Conservation (phyloP, 805 yeast genomes). For the Blastobotrys attinorum region DNA sequence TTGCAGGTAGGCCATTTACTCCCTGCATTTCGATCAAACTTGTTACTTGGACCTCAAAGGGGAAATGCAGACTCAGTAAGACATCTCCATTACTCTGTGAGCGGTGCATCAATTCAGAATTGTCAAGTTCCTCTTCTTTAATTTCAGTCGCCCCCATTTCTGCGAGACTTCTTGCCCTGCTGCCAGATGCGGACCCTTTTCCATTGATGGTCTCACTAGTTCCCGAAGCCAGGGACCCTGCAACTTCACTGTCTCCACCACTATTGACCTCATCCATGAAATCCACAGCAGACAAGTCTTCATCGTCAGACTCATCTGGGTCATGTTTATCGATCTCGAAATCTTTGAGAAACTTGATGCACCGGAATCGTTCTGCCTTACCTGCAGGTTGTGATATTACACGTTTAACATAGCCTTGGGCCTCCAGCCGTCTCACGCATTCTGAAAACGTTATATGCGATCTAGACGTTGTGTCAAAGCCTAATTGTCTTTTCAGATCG, state of each 20-base stretch:
- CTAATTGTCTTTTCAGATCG: slow-evolving; percentile 34
- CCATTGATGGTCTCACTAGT: background rate
- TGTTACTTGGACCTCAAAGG: slow-evolving; percentile 57
- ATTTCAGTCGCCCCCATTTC: too few species aligned
- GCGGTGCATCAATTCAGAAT: background rate
- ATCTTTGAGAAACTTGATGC: slow-evolving; percentile 29
- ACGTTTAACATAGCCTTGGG: slow-evolving; percentile 22
- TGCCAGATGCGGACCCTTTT: too few species aligned
- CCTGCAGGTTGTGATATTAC: slow-evolving; percentile 30
- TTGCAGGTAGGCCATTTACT: slow-evolving; percentile 49
- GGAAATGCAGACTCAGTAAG: slow-evolving; percentile 46
- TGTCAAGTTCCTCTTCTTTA: too few species aligned
- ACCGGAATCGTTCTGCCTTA: slow-evolving; percentile 26
- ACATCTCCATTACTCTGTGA: slow-evolving; percentile 5
- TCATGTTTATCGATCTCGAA: slow-evolving; percentile 5
- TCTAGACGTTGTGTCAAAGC: slow-evolving; percentile 26
- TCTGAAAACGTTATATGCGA: slow-evolving; percentile 18
- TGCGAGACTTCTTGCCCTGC: too few species aligned
- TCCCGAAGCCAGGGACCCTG: background rate
- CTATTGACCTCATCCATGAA: slow-evolving; percentile 29
- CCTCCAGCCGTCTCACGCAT: slow-evolving; percentile 22
- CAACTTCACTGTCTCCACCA: slow-evolving; percentile 16
- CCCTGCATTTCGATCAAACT: slow-evolving; percentile 38
- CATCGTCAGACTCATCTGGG: slow-evolving; percentile 25
- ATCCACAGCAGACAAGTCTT: slow-evolving; percentile 21